These are phyloP conservation scores for Nitzschia putrida DNA, from an alignment of 108 stramenopile genomes.

Conservation along the genomic window DNA sequence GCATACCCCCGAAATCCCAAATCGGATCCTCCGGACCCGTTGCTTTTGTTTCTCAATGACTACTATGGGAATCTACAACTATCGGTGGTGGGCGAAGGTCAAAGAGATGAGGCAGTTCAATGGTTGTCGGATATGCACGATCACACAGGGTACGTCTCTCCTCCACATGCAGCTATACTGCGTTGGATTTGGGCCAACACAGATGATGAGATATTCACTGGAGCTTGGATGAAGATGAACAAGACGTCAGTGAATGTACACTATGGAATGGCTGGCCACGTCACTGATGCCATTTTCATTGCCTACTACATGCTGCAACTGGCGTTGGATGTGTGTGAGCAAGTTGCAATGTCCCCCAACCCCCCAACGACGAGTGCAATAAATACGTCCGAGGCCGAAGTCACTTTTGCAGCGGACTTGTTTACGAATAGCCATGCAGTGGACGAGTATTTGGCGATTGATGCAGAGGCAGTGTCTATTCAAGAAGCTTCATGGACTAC, in stretches of 20 bases:
- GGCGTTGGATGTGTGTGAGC: constrained; percentile 28
- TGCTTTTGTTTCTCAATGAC: constrained; percentile 67
- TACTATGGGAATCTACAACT: constrained; percentile 72
- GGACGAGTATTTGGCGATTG: no score
- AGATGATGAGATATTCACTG: constrained; percentile 52
- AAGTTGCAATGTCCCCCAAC: neutral
- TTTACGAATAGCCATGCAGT: no score
- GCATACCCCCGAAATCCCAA: neutral
- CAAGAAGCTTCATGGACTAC: neutral
- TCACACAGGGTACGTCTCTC: constrained; percentile 46
- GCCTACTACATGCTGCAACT: constrained; percentile 26
- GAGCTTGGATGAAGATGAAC: constrained; percentile 43
- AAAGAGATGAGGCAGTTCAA: constrained; percentile 41
- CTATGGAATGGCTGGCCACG: constrained; percentile 41
- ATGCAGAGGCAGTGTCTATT: no score
- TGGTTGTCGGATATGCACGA: constrained; percentile 49
- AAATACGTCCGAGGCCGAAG: no score
- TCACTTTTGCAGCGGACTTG: no score
- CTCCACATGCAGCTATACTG: constrained; percentile 42
- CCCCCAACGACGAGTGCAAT: no score
- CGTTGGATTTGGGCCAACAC: constrained; percentile 55
- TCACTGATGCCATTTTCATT: constrained; percentile 15
- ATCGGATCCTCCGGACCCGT: constrained; percentile 20
- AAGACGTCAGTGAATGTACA: constrained; percentile 26
- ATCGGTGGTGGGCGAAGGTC: constrained; percentile 45